Evolutionary conservation across 1,284 basidiomycete genomes (phyloP), one percentile per base, ranked within the genome.

Genomic region (Tilletia caries): DNA sequence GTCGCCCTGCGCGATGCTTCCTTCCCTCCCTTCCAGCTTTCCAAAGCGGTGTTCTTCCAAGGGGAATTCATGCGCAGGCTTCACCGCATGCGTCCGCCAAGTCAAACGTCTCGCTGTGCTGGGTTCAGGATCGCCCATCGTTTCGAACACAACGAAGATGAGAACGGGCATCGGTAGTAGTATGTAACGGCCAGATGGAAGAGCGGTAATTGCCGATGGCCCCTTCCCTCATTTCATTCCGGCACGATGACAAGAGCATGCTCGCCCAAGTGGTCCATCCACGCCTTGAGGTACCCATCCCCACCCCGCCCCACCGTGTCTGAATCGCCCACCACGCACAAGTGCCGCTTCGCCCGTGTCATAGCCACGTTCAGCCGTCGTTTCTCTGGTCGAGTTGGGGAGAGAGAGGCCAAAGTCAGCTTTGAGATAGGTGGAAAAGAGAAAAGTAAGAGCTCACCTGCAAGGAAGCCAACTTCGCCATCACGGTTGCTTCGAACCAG

Each of bases 341-440:
- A 67, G 64, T 82, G 80, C 8, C 80, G 62, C 54, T 78, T 80
- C 1, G 81, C 79, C 13, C 81, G 68, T 1, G 81, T 83, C 65
- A 83, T 82, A 10, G 79, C 81, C 1, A 83, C 81, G 46, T 83
- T 83, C 20, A 83, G 50, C 3, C 81, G 66, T 32, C 80, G 75
- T 68, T 75, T 74, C 37, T 83, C 79, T 62, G 20, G 58, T 20
- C 10, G 13, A 18, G 52, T 25, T 13, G 27, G 12, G 27, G 48
- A 58, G 15, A 41, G 37, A 15, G 37, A 15, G 8, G 8, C 10
- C 8, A 41, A 15, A 41, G 37, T 41, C 37, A 41, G 37, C 15
- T 2, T 41, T 41, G 1, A 41, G 37, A 41, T 41, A 41, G 8
- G 37, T 1, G 29, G 27, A 27, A 32, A 32, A 8, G 27, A 58